Percentiles rank a stretch among this genome's conserved stretches.
phyloP scores from a whole-genome alignment of 202 grass and related monocot genomes.

The Sporobolus alterniflorus region DNA sequence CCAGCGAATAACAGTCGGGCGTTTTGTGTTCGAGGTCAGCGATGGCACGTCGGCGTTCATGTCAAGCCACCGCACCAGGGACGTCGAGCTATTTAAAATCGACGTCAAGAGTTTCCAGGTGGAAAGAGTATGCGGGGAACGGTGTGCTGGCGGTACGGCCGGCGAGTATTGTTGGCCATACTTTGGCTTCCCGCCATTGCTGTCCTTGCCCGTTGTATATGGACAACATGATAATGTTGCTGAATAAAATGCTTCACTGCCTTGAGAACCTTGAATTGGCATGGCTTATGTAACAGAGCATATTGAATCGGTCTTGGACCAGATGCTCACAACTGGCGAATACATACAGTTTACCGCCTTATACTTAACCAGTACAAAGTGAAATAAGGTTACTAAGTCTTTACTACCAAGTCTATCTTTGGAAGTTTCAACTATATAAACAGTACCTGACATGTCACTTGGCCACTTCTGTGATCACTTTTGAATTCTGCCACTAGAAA shows the following conservation, averaged over 20 bases:
- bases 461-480: neutral
- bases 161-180: slow-evolving; percentile 41
- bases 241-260: neutral
- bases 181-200: slow-evolving; percentile 48
- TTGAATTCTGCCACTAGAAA: neutral
- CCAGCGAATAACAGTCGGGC: neutral
- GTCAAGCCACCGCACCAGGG: slow-evolving; percentile 5
- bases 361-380: neutral
- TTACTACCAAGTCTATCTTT: neutral
- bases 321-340: neutral
- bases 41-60: slow-evolving; percentile 7
- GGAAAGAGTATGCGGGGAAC: slow-evolving; percentile 36
- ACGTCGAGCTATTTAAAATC: slow-evolving; percentile 48
- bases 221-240: neutral
- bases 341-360: slow-evolving; percentile 7
- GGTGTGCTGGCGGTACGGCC: neutral
- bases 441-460: neutral
- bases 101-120: slow-evolving; percentile 36
- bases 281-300: neutral
- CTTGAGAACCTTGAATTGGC: neutral
- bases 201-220: slow-evolving; percentile 44
- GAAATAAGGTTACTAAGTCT: neutral
- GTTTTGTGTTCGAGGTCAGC: slow-evolving; percentile 37
- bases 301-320: neutral
- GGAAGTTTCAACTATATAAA: neutral